phyloP scores from a whole-genome alignment of 78 protist species.

The Dictyostelium capitatum region DNA sequence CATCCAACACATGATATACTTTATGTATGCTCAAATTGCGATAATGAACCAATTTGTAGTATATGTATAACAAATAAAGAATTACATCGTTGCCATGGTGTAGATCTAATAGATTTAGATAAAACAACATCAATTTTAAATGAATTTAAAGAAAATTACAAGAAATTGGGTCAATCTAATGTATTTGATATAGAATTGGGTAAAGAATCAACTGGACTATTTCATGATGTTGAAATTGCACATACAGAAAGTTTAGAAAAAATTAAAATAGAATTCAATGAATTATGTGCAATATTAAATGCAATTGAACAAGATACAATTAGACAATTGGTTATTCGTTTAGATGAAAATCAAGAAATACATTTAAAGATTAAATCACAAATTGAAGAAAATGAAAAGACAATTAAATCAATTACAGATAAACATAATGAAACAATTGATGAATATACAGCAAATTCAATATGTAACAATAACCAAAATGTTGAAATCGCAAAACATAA shows the following conservation, averaged over 20 bases:
- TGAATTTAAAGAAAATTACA: neutral
- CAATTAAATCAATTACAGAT: neutral
- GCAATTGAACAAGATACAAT: neutral
- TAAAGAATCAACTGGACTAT: neutral
- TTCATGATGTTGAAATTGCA: neutral
- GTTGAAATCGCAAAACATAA: neutral
- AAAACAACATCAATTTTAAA: neutral
- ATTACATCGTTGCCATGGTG: neutral
- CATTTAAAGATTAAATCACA: neutral
- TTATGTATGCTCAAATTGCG: neutral
- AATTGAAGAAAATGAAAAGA: neutral
- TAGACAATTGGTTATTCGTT: neutral
- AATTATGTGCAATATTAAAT: neutral
- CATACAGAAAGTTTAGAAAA: neutral
- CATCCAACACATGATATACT: neutral
- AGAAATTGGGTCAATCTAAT: neutral
- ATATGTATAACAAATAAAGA: neutral
- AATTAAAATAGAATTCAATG: neutral
- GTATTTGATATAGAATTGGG: neutral
- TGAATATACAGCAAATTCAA: neutral
- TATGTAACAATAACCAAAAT: neutral
- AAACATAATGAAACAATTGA: neutral
- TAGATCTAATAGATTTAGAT: neutral
- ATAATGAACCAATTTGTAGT: neutral
- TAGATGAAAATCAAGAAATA: neutral